phyloP scores from a whole-genome alignment of 2,329 filamentous ascomycete genomes.

The Verticillium klebahnii region DNA sequence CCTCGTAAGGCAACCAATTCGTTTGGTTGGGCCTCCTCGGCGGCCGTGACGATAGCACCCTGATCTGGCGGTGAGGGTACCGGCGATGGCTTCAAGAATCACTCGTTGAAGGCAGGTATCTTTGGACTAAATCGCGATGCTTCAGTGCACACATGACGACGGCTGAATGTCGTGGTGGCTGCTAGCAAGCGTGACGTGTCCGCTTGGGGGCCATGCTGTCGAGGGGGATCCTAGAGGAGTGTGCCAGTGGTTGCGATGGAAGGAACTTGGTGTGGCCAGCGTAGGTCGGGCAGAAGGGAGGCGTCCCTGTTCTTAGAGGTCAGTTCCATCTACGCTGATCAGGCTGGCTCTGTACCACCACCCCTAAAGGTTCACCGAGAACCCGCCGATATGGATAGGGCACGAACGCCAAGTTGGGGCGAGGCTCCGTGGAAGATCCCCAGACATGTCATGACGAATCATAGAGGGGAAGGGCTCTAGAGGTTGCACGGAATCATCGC shows the following conservation, averaged over 20 bases:
- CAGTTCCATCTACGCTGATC: not conserved
- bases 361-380: not conserved
- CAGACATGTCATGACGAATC: not conserved
- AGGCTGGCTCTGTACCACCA: not conserved
- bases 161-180: not conserved
- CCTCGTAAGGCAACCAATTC: not conserved
- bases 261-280: not conserved
- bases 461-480: not conserved
- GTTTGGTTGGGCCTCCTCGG: not conserved
- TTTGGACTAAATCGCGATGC: not conserved
- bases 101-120: not conserved
- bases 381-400: not conserved
- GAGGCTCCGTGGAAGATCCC: not conserved
- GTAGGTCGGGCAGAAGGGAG: not conserved
- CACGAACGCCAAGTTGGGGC: not conserved
- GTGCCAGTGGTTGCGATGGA: not conserved
- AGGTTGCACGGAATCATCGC: not conserved
- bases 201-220: not conserved
- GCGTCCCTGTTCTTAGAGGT: not conserved
- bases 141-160: not conserved
- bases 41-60: not conserved
- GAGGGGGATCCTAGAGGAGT: not conserved
- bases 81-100: not conserved
- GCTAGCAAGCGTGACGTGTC: not conserved
- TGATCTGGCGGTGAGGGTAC: slow-evolving; percentile 1